Evolutionary conservation across 768 basidiomycete species (phyloP), one percentile per base, ranked within the genome.

Genomic region (Xerocomellus amylosporus): DNA sequence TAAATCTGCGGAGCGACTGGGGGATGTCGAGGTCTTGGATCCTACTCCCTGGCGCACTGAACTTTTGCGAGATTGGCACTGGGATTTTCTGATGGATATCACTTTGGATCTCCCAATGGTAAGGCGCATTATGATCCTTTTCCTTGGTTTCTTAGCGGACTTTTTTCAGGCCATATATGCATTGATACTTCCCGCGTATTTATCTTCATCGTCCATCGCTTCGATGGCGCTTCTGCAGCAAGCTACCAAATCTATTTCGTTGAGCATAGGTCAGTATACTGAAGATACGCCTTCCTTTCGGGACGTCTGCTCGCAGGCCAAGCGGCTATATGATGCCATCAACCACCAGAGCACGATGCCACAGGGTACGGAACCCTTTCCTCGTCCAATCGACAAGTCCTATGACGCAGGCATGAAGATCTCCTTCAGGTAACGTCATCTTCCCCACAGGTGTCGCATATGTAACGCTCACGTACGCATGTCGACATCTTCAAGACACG

Each of bases 41-140:
- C 69, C 75, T 2, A 42, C 40, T 37, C 60, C 69, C 5, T 61
- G 51, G 58, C 31, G 54, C 15, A 41, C 37, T 20, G 53, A 33
- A 14, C 40, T 71, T 10, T 2, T 10, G 34, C 56, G 60, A n/a
- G 34, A 24, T n/a, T 77, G 74, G 74, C 65, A 73, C 54, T 79
- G 77, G 77, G 59, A 63, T 5, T 36, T 75, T 14, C 40, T 69
- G 12, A 54, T 58, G n/a, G 58, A 54, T 6, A 30, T 75, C 34
- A 60, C 74, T 1, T 33, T 65, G 8, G 69, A 73, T 17, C 67
- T 73, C 51, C 69, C 75, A 4, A 61, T 75, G 64, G 77, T 77
- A 53, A 24, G 20, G 15, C 47, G 20, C 36, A 40, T 14, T 17
- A 19, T 43, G 4, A 26, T 24, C 19, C 43, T 38, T 43, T 10